Conservation (phyloP, 1,139 yeast species). For the Geotrichum candidum region DNA sequence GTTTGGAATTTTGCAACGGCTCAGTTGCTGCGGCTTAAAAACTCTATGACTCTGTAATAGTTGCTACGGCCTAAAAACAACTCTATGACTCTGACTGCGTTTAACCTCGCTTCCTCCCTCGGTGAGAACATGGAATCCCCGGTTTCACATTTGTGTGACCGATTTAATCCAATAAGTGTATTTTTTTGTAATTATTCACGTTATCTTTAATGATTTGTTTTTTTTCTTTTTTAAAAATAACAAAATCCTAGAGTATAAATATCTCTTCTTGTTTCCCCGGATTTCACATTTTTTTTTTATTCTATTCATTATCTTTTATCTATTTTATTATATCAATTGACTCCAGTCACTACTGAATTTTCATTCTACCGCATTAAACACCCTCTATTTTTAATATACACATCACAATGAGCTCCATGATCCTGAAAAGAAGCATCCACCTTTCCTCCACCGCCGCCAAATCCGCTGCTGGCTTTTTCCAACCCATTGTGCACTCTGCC, state of each 20-base stretch:
- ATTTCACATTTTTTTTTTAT: neutral
- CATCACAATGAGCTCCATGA: neutral
- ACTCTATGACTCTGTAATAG: too few species aligned
- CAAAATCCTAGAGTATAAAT: neutral
- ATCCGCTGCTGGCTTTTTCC: neutral
- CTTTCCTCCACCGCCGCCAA: slow-evolving; percentile 27
- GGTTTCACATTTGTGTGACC: too few species aligned
- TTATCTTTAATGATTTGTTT: neutral
- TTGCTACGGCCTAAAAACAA: too few species aligned
- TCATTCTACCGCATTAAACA: neutral
- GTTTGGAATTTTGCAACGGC: too few species aligned
- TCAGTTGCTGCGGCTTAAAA: too few species aligned
- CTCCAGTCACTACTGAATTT: neutral
- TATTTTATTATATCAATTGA: neutral
- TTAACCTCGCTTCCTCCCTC: too few species aligned
- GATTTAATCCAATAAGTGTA: too few species aligned
- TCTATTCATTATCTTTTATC: neutral
- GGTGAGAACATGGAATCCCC: too few species aligned
- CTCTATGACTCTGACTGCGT: too few species aligned
- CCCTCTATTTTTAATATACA: neutral
- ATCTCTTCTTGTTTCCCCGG: neutral
- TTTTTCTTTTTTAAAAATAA: neutral
- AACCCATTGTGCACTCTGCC: neutral
- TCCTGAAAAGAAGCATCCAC: neutral
- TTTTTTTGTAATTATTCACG: too few species aligned